A percentile compares a stretch with the other conserved stretches of the same genome.
phyloP scores from a whole-genome alignment of 257 asterid genomes.

The Solanum bulbocastanum region DNA sequence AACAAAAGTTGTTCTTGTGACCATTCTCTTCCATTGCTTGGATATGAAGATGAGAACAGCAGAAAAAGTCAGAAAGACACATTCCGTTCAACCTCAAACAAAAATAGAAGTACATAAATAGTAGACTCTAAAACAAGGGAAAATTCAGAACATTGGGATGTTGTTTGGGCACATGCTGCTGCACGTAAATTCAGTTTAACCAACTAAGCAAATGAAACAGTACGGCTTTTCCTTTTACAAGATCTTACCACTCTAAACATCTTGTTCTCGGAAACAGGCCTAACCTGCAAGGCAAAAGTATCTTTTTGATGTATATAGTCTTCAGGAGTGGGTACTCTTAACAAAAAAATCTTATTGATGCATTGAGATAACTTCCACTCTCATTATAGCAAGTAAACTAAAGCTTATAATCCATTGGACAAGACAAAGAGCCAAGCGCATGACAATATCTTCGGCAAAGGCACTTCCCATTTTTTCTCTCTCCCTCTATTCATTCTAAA shows the following conservation, averaged over 20 bases:
- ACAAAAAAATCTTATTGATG: not conserved
- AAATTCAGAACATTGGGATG: not conserved
- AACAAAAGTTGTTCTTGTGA: constrained; percentile 69
- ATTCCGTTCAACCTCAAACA: not conserved
- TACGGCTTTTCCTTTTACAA: constrained; percentile 79
- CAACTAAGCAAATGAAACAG: not conserved
- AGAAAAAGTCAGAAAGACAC: not conserved
- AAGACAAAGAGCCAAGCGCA: not conserved
- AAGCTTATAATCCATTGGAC: not conserved
- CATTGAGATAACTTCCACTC: not conserved
- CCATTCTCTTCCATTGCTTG: constrained; percentile 94
- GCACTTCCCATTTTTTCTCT: constrained; percentile 74
- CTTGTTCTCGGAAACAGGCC: constrained; percentile 80
- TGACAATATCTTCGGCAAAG: constrained; percentile 63
- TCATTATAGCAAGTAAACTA: not conserved
- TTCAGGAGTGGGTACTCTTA: not conserved
- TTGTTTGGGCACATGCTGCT: not conserved
- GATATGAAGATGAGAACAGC: constrained; percentile 29
- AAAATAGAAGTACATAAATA: not conserved
- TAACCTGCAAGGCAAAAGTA: constrained; percentile 37
- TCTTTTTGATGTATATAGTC: not conserved
- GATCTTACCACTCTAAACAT: constrained; percentile 86
- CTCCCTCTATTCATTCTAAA: constrained; percentile 6
- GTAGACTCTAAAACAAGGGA: not conserved
- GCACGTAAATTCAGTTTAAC: not conserved